Conservation (phyloP, 495 filamentous ascomycete species). For the Cenococcum geophilum region DNA sequence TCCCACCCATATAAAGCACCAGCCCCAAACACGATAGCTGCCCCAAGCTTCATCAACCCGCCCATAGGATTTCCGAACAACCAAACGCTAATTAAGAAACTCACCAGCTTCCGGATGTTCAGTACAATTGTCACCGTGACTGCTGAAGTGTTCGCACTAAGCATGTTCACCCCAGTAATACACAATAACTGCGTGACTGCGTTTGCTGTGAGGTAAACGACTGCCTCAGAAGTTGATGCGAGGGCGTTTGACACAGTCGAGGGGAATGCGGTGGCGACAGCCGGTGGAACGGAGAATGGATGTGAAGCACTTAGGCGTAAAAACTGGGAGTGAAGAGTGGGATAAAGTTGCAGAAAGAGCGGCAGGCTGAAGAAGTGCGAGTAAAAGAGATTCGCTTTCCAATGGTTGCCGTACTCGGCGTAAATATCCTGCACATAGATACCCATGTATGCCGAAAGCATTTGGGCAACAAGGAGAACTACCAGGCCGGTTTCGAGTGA, state of each 20-base stretch:
- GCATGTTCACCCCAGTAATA: constrained; percentile 87
- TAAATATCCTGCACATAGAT: constrained; percentile 91
- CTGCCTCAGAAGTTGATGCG: constrained; percentile 17
- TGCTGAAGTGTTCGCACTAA: constrained; percentile 78
- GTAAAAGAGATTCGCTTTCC: constrained; percentile 96
- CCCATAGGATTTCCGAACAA: constrained; percentile 82
- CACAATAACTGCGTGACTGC: constrained; percentile 89
- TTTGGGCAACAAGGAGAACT: constrained; percentile 81
- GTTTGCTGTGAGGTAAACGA: constrained; percentile 46
- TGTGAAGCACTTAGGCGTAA: constrained; percentile 42
- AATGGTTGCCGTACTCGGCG: constrained; percentile 74
- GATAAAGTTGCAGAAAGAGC: constrained; percentile 48
- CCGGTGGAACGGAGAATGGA: constrained; percentile 14
- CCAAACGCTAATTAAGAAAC: constrained; percentile 82
- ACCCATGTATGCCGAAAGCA: constrained; percentile 89
- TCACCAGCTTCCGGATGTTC: constrained; percentile 92
- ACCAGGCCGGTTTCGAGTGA: constrained; percentile 69
- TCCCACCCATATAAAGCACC: constrained; percentile 87
- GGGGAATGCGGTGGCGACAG: constrained; percentile 14
- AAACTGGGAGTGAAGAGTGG: constrained; percentile 48
- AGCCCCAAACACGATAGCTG: constrained; percentile 76
- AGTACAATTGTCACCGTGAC: constrained; percentile 93
- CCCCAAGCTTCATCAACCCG: constrained; percentile 69
- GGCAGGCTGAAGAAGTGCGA: constrained; percentile 74
- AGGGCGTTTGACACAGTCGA: constrained; percentile 16